Base-by-base conservation (phyloP, 805 yeast species). In the Kurtzmaniella fragi region DNA sequence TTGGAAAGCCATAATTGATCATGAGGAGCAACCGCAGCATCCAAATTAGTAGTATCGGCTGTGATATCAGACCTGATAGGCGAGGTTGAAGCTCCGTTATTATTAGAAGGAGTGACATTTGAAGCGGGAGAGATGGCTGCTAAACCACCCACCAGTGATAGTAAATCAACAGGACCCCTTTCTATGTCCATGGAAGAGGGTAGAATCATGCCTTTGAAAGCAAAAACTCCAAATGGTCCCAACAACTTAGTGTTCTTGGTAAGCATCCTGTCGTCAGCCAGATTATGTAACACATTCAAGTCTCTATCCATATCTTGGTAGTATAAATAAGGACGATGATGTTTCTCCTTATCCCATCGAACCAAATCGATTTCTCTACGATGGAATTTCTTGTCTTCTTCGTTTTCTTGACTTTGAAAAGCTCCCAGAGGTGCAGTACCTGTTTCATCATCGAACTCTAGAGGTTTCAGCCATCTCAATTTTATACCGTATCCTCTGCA, bases 401-500 rank as follows among this genome's bases (percentile, higher is more conserved):
- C 54, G 13, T 50, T 50, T 8, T 43, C 45, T 11, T 40, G 37
- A 17, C 45, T 49, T 15, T 57, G 52, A 43, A 64, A 65, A 11
- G 54, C 55, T 5, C 63, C 68, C 38, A 52, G 61, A 2, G 53
- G 43, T 9, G 61, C 56, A 31, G 56, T 55, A 7, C 67, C 61
- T 11, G 41, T 41, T 6, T 47, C 56, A 25, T 53, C 45, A 13
- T 50, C 47, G 41, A 65, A 67, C 33, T 54, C 49, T 11, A 64
- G 45, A 0, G 86, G 84, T 11, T 59, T 61, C n/a, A 75, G 70
- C 96, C 96, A 89, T 43, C 89, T 65, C 25, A 89, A 72, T 48
- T 83, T 84, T 41, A 89, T 82, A 43, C 78, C 85, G 53, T 88
- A 89, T 0, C 96, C 96, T 23, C 82, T 87, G 53, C 96, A 89